Percentiles rank a stretch among this genome's conserved stretches.
phyloP scores from a whole-genome alignment of 176 grass and related monocot genomes.

The Leersia perrieri region DNA sequence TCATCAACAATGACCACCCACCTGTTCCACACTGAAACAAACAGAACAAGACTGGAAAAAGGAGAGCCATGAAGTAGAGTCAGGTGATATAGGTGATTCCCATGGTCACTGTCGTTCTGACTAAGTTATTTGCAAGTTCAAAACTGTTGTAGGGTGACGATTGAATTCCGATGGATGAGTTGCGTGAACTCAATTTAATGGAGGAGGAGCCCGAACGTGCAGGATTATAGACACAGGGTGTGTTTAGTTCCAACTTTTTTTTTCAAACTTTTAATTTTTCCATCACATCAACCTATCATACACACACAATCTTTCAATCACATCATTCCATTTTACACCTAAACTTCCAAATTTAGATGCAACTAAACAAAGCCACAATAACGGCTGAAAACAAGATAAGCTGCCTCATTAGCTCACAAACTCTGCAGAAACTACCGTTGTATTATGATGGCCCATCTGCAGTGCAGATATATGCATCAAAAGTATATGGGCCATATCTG shows the following conservation, averaged over 20 bases:
- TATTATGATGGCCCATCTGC: neutral
- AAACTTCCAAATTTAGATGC: too few species aligned
- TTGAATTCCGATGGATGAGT: neutral
- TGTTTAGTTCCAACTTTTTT: too few species aligned
- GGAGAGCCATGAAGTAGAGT: neutral
- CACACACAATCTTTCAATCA: too few species aligned
- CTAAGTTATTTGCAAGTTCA: neutral
- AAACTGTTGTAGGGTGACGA: neutral
- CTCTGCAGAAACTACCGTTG: neutral
- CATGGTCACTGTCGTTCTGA: neutral
- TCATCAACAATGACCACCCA: conserved; percentile 32
- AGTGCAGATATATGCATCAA: neutral
- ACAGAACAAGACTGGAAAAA: neutral
- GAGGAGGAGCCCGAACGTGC: neutral
- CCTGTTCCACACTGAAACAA: neutral
- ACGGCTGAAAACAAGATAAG: neutral
- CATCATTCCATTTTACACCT: too few species aligned
- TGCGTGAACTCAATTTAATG: neutral
- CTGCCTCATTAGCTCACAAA: neutral
- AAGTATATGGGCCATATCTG: neutral
- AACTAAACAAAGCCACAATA: too few species aligned
- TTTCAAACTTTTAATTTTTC: too few species aligned
- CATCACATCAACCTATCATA: too few species aligned
- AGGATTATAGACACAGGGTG: neutral
- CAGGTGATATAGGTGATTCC: neutral